Evolutionary conservation across 2,329 filamentous ascomycete species (phyloP).

Genomic region (Phaeosphaeriaceae sp.): DNA sequence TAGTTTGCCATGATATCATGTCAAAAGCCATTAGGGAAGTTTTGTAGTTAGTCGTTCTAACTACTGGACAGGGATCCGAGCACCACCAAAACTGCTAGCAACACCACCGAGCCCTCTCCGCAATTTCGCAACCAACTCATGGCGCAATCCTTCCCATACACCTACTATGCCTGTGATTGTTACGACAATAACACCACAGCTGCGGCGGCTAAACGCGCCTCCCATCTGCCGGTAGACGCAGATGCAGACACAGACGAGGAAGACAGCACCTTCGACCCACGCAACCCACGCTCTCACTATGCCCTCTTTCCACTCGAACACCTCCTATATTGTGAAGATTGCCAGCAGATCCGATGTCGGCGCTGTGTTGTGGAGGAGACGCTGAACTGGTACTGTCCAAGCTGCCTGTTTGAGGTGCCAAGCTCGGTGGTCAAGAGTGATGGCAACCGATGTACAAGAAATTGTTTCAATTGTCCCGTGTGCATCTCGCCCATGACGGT

Average conservation of each 20-base stretch:
- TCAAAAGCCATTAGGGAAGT: neutral
- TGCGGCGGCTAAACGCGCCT: slow-evolving; percentile 39
- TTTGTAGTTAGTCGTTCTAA: no score
- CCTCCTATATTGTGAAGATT: slow-evolving; percentile 95
- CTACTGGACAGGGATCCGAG: no score
- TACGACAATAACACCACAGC: slow-evolving; percentile 55
- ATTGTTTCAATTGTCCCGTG: slow-evolving; percentile 93
- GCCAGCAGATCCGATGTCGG: slow-evolving; percentile 92
- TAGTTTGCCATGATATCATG: neutral
- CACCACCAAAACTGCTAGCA: neutral
- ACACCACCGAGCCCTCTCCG: neutral
- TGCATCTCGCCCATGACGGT: slow-evolving; percentile 83
- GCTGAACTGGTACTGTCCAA: slow-evolving; percentile 93
- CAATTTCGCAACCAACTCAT: slow-evolving; percentile 40
- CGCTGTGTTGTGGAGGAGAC: slow-evolving; percentile 93
- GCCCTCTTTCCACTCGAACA: slow-evolving; percentile 92
- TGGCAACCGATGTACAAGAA: slow-evolving; percentile 91
- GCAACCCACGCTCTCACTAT: slow-evolving; percentile 83
- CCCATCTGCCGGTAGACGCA: slow-evolving; percentile 46
- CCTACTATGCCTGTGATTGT: slow-evolving; percentile 70
- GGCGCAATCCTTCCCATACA: slow-evolving; percentile 67
- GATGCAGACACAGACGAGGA: slow-evolving; percentile 69
- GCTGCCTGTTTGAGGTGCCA: slow-evolving; percentile 93
- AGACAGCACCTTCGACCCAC: slow-evolving; percentile 83
- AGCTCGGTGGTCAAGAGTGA: slow-evolving; percentile 92